Percentiles rank a stretch among this genome's conserved stretches.
These are phyloP conservation scores for Fusarium sp. DNA, from an alignment of 2,329 filamentous ascomycete genomes.

Conservation along the genomic window DNA sequence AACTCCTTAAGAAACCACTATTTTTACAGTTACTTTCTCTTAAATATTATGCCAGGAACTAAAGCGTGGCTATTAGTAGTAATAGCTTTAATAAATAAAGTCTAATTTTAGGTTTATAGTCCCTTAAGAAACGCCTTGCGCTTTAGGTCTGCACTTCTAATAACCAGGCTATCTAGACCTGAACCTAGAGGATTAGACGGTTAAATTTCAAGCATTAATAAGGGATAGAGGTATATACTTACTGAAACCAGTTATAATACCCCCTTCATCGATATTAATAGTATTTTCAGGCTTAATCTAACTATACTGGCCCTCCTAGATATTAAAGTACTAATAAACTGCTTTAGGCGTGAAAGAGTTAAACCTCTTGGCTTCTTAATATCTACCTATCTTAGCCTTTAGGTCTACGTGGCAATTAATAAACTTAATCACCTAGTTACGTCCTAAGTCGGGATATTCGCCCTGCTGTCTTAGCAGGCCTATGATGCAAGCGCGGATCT, in stretches of 20 bases:
- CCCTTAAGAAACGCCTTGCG: conserved; percentile 4
- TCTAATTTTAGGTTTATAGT: not conserved
- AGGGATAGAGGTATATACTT: not conserved
- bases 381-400: no score
- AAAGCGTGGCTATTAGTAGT: not conserved
- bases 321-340: conserved; percentile 10
- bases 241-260: conserved; percentile 3
- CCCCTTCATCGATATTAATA: not conserved
- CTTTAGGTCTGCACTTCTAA: not conserved
- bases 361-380: not conserved
- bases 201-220: not conserved
- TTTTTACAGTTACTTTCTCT: conserved; percentile 10
- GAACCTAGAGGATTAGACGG: not conserved
- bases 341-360: conserved; percentile 2
- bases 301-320: not conserved
- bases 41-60: conserved; percentile 14
- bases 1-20: conserved; percentile 18
- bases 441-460: no score
- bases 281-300: conserved; percentile 13
- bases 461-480: no score
- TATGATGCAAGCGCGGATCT: no score
- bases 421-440: no score
- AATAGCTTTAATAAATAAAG: not conserved
- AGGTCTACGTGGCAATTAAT: no score
- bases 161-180: not conserved